These are phyloP conservation scores for Pseudovirgaria hyperparasitica DNA, from an alignment of 2,329 filamentous ascomycete genomes.

Conservation along the genomic window DNA sequence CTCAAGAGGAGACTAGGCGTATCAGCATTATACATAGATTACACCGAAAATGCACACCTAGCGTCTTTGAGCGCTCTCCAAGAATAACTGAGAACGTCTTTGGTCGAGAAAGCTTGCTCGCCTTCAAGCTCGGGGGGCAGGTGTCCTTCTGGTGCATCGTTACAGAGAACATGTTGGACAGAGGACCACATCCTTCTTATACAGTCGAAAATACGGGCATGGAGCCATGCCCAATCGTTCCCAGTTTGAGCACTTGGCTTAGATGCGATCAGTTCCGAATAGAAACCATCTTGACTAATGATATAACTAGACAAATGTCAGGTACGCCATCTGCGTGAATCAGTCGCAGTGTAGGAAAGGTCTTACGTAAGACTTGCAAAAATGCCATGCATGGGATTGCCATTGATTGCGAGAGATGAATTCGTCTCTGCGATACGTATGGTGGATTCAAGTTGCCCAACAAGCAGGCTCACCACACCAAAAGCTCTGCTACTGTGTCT, in stretches of 20 bases:
- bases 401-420: slow-evolving; percentile 46
- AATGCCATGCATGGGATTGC: slow-evolving; percentile 33
- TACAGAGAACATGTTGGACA: slow-evolving; percentile 69
- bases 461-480: slow-evolving; percentile 43
- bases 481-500: too few relatives aligned
- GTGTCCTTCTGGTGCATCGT: slow-evolving; percentile 89
- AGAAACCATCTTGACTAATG: slow-evolving; percentile 28
- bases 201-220: slow-evolving; percentile 44
- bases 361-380: slow-evolving; percentile 24
- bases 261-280: slow-evolving; percentile 8
- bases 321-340: neutral
- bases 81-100: slow-evolving; percentile 85
- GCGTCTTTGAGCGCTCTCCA: slow-evolving; percentile 93
- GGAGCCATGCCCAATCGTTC: slow-evolving; percentile 27
- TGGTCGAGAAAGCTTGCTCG: slow-evolving; percentile 60
- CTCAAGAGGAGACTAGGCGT: slow-evolving; percentile 53
- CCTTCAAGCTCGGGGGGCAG: slow-evolving; percentile 65
- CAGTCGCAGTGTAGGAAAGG: neutral
- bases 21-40: slow-evolving; percentile 1
- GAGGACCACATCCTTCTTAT: slow-evolving; percentile 63
- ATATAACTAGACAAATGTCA: slow-evolving; percentile 30
- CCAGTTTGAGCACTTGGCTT: slow-evolving; percentile 4
- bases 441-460: slow-evolving; percentile 52
- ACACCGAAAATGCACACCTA: slow-evolving; percentile 41
- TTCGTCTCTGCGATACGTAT: slow-evolving; percentile 50